Evolutionary conservation across 495 filamentous ascomycete species (phyloP), one percentile per base, ranked within the genome.

Genomic region (Jackrogersella minutella): DNA sequence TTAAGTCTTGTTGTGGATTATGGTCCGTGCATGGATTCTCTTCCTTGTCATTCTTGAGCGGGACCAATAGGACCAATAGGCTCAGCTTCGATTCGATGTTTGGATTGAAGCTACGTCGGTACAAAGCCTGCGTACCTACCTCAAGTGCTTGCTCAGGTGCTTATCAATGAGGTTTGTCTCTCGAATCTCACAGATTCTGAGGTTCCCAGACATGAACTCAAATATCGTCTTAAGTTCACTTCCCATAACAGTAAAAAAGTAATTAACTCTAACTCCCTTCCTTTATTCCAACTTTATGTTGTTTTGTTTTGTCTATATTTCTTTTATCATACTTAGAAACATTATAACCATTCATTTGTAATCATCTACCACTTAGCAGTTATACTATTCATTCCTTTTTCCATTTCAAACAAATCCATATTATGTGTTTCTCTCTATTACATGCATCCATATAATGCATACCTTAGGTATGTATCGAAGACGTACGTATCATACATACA

Each of bases 21-120:
- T 65, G 62, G 62, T 26, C 62, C 17, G 47, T 68, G 66, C 59
- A 9, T 28, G 8, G 24, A 17, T 44, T 36, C 58, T n/a, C n/a
- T n/a, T n/a, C n/a, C 58, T 39, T 50, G 57, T 62, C 43, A 43
- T 46, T 53, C 10, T 13, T 13, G 44, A 31, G 21, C 22, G 40
- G 40, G 43, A 46, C 58, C 58, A 68, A 62, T 62, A 44, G 40
- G 43, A 46, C 58, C 58, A 68, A 62, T 62, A 44, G 37, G 58
- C 50, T 53, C 43, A 68, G 46, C 22, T 53, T 31, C 36, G 31
- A 57, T 64, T 21, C 41, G 22, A 46, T 55, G 31, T 63, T 58
- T 68, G 37, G 26, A 14, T 16, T 50, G 39, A 22, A 40, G 24
- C 9, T 24, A 33, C 14, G 11, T 53, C 14, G 34, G 30, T 61